These are phyloP conservation scores for Linanthus parryae DNA, from an alignment of 148 eudicot species.

Conservation along the genomic window DNA sequence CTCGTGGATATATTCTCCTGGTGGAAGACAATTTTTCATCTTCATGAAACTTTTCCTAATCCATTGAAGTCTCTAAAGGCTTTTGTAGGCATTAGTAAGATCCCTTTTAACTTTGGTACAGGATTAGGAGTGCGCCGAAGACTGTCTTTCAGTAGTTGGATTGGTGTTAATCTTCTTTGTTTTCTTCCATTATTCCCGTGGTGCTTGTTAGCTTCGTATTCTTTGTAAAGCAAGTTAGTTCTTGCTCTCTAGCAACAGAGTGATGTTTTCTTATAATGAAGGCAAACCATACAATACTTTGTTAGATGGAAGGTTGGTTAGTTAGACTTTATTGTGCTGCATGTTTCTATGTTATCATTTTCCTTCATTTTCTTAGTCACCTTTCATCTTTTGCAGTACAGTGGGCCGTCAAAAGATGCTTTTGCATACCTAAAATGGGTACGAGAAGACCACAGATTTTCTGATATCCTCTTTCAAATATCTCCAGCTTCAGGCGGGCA, in stretches of 20 bases:
- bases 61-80: too few relatives aligned
- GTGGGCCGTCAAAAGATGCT: slow-evolving; percentile 86
- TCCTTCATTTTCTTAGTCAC: too few relatives aligned
- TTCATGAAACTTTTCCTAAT: not conserved
- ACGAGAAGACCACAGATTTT: slow-evolving; percentile 68
- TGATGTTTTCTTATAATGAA: too few relatives aligned
- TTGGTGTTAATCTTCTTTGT: not conserved
- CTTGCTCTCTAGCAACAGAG: too few relatives aligned
- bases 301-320: too few relatives aligned
- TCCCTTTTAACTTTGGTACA: not conserved
- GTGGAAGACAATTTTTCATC: too few relatives aligned
- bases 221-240: too few relatives aligned
- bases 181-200: not conserved
- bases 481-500: slow-evolving; percentile 73
- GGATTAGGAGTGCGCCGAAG: not conserved
- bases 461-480: slow-evolving; percentile 64
- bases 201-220: too few relatives aligned
- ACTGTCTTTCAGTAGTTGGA: not conserved
- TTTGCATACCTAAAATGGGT: slow-evolving; percentile 69
- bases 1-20: too few relatives aligned
- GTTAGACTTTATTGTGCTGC: too few relatives aligned
- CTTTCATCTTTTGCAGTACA: slow-evolving; percentile 63
- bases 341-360: too few relatives aligned
- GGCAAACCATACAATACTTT: too few relatives aligned
- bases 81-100: not conserved